Evolutionary conservation across 2,329 filamentous ascomycete genomes (phyloP).

Genomic region (Paraphoma chrysanthemicola): DNA sequence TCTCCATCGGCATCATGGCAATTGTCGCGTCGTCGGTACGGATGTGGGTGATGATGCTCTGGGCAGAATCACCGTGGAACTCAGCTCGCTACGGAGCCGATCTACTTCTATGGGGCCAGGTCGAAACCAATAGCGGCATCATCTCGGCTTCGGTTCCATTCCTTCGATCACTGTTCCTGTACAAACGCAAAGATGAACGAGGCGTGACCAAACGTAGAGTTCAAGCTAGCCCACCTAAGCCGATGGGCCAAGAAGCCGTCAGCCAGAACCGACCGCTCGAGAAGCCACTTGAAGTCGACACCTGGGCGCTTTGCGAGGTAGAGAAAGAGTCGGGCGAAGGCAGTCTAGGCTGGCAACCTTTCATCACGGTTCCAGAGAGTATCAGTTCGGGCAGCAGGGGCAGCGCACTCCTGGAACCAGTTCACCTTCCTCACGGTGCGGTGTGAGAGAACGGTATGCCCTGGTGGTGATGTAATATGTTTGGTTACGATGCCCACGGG

Average conservation of each 20-base stretch:
- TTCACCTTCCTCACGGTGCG: constrained; percentile 14
- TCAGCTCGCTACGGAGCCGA: constrained; percentile 42
- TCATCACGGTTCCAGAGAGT: constrained; percentile 44
- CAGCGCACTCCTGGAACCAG: constrained; percentile 23
- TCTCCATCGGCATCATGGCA: constrained; percentile 45
- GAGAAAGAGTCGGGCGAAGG: constrained; percentile 17
- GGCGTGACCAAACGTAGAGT: constrained; percentile 12
- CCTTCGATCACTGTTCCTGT: constrained; percentile 51
- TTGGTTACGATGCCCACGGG: neutral
- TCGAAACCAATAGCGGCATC: constrained; percentile 57
- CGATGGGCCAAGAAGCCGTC: constrained; percentile 1
- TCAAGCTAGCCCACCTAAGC: constrained; percentile 20
- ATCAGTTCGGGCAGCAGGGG: constrained; percentile 32
- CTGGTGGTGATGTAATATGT: neutral
- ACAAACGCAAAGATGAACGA: constrained; percentile 21
- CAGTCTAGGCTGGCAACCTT: constrained; percentile 36
- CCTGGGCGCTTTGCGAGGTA: constrained; percentile 25
- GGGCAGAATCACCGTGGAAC: constrained; percentile 31
- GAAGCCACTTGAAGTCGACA: constrained; percentile 27
- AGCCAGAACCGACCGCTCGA: constrained; percentile 17
- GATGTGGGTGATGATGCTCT: constrained; percentile 46
- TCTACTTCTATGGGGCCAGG: constrained; percentile 54
- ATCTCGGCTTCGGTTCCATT: constrained; percentile 55
- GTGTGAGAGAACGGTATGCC: constrained; percentile 14
- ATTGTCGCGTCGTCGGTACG: constrained; percentile 45